A percentile compares a stretch with the other conserved stretches of the same genome.
These are phyloP conservation scores for Xylaria sp. DNA, from an alignment of 2,329 filamentous ascomycete species.

Conservation along the genomic window DNA sequence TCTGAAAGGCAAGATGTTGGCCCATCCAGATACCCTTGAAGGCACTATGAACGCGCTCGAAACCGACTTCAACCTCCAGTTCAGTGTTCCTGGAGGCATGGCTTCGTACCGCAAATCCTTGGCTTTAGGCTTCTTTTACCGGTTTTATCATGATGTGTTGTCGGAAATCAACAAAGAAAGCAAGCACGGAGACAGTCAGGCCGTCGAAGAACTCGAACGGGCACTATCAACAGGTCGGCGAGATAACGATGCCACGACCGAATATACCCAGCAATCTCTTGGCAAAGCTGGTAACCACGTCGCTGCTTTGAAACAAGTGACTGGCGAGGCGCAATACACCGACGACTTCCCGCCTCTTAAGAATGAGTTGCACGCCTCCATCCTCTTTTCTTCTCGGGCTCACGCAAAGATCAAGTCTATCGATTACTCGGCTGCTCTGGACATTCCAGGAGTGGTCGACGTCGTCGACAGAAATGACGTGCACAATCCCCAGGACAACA, in stretches of 20 bases:
- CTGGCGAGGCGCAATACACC: slow-evolving; percentile 93
- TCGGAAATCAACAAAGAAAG: slow-evolving; percentile 59
- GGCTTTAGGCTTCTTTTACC: slow-evolving; percentile 93
- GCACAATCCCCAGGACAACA: slow-evolving; percentile 80
- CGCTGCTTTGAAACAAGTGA: slow-evolving; percentile 90
- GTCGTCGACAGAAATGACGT: slow-evolving; percentile 85
- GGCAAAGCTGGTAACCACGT: slow-evolving; percentile 88
- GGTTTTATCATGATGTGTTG: slow-evolving; percentile 91
- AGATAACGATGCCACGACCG: slow-evolving; percentile 74
- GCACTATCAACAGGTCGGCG: slow-evolving; percentile 80
- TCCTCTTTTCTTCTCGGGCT: slow-evolving; percentile 86
- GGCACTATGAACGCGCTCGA: slow-evolving; percentile 90
- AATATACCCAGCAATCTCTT: slow-evolving; percentile 81
- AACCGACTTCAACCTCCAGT: slow-evolving; percentile 84
- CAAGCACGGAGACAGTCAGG: slow-evolving; percentile 69
- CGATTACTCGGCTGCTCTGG: slow-evolving; percentile 75
- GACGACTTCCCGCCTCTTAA: slow-evolving; percentile 88
- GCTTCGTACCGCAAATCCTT: slow-evolving; percentile 92
- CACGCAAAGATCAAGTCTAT: slow-evolving; percentile 84
- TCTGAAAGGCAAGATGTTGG: slow-evolving; percentile 77
- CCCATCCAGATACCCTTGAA: slow-evolving; percentile 82
- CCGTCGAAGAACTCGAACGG: slow-evolving; percentile 82
- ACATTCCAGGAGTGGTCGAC: slow-evolving; percentile 83
- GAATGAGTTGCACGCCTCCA: slow-evolving; percentile 87
- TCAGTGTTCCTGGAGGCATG: slow-evolving; percentile 96